phyloP scores from a whole-genome alignment of 108 stramenopile species.

The Cylindrotheca fusiformis region DNA sequence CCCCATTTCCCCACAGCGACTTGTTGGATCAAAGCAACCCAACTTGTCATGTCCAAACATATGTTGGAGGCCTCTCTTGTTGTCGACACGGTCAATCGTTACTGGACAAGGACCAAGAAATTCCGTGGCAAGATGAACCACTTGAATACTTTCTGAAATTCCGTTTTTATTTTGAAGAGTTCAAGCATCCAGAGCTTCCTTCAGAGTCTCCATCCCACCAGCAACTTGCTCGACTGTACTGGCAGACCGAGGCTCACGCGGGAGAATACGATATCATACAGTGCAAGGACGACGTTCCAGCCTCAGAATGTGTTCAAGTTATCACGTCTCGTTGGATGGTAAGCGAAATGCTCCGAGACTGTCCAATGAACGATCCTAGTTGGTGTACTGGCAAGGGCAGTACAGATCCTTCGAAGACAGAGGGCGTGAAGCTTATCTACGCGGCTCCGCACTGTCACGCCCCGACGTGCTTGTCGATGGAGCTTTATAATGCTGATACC shows the following conservation, averaged over 20 bases:
- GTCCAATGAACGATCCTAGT: neutral
- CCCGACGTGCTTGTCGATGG: conserved; percentile 36
- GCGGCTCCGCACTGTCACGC: conserved; percentile 45
- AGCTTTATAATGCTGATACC: conserved; percentile 45
- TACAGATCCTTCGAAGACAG: conserved; percentile 4
- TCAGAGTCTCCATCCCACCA: conserved; percentile 22
- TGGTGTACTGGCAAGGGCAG: conserved; percentile 18
- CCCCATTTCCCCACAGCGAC: conserved; percentile 21
- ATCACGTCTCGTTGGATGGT: conserved; percentile 36
- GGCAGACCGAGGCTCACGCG: conserved; percentile 19
- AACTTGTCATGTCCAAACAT: conserved; percentile 34
- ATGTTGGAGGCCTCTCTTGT: conserved; percentile 30
- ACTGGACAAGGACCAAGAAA: conserved; percentile 32
- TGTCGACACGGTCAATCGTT: conserved; percentile 33
- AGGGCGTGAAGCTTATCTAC: conserved; percentile 38
- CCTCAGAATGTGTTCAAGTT: conserved; percentile 31
- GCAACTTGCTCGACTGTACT: conserved; percentile 26
- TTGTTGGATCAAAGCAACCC: conserved; percentile 30
- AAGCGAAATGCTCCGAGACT: conserved; percentile 15
- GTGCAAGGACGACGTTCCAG: conserved; percentile 16
- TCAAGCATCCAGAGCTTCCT: neutral
- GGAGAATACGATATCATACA: conserved; percentile 40
- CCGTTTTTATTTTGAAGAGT: conserved; percentile 42
- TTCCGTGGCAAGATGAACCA: conserved; percentile 33
- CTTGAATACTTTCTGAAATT: conserved; percentile 40